These are phyloP conservation scores for Pittosporum tobira DNA, from an alignment of 129 eudicot genomes.

Conservation along the genomic window DNA sequence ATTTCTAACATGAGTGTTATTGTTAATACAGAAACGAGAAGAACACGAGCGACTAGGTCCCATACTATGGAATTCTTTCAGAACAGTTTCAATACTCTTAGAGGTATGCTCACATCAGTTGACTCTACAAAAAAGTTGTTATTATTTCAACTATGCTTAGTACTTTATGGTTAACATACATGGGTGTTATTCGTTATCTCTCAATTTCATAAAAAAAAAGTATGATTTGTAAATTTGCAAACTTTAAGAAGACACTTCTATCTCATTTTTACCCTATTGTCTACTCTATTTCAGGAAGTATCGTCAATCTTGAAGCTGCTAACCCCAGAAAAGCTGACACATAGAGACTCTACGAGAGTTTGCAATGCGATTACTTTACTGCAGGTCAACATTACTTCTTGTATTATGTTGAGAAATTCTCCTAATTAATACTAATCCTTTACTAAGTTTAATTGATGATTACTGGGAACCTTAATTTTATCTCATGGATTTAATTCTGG, in stretches of 20 bases:
- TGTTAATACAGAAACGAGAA: slow-evolving; percentile 20
- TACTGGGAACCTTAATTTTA: too few species aligned
- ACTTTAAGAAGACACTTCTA: background rate
- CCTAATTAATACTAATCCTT: too few species aligned
- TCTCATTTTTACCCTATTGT: too few species aligned
- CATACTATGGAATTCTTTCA: slow-evolving; percentile 23
- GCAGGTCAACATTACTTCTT: slow-evolving; percentile 34
- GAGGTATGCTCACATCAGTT: slow-evolving; percentile 17
- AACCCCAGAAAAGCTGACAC: slow-evolving; percentile 26
- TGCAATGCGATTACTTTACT: slow-evolving; percentile 39
- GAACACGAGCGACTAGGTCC: slow-evolving; percentile 22
- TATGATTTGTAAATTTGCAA: background rate
- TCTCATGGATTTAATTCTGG: too few species aligned
- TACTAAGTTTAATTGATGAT: too few species aligned
- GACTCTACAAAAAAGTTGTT: background rate
- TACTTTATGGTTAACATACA: too few species aligned
- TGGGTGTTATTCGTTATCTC: background rate
- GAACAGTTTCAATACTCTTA: slow-evolving; percentile 17
- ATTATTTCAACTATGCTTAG: background rate
- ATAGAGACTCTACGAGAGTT: slow-evolving; percentile 26
- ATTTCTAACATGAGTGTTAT: background rate
- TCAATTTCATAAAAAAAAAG: background rate
- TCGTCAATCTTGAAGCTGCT: slow-evolving; percentile 20
- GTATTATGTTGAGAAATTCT: too few species aligned
- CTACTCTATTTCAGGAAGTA: slow-evolving; percentile 32